phyloP scores from a whole-genome alignment of 805 yeast genomes.

The Candida multigemmis region DNA sequence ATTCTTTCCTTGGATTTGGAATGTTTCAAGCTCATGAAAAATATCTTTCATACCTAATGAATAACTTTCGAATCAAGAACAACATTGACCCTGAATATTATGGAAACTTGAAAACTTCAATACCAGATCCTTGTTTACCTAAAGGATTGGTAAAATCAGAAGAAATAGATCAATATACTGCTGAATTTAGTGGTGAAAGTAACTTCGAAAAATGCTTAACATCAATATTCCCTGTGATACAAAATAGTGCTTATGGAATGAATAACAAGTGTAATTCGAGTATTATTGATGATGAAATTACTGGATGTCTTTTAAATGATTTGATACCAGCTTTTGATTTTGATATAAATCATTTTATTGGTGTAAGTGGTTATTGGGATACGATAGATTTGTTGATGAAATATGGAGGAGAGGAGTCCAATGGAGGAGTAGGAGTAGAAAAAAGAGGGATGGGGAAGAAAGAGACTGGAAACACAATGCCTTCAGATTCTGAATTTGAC shows the following conservation, averaged over 20 bases:
- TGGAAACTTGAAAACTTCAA: slow-evolving; percentile 15
- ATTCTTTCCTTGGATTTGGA: slow-evolving; percentile 55
- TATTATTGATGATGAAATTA: slow-evolving; percentile 17
- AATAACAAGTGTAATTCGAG: slow-evolving; percentile 22
- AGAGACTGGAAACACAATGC: no score
- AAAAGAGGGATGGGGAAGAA: slow-evolving; percentile 1
- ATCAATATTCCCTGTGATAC: slow-evolving; percentile 37
- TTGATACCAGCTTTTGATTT: slow-evolving; percentile 50
- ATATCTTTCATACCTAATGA: slow-evolving; percentile 31
- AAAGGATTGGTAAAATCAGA: slow-evolving; percentile 24
- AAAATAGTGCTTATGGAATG: slow-evolving; percentile 17
- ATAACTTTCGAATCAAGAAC: slow-evolving; percentile 9
- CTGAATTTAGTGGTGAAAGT: slow-evolving; percentile 43
- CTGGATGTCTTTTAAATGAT: slow-evolving; percentile 45
- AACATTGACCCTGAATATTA: slow-evolving; percentile 7
- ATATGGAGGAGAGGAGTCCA: slow-evolving; percentile 10
- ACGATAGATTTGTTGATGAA: slow-evolving; percentile 40
- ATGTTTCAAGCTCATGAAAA: slow-evolving; percentile 44
- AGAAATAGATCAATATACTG: slow-evolving; percentile 13
- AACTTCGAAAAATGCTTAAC: slow-evolving; percentile 40
- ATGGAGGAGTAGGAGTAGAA: neutral
- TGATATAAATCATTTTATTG: slow-evolving; percentile 47
- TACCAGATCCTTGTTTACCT: slow-evolving; percentile 53
- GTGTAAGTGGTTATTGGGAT: slow-evolving; percentile 65
- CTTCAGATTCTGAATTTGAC: no score